A percentile compares a stretch with the other conserved stretches of the same genome.
Conservation (phyloP, 179 eudicot genomes). For the Spinacia oleracea region DNA sequence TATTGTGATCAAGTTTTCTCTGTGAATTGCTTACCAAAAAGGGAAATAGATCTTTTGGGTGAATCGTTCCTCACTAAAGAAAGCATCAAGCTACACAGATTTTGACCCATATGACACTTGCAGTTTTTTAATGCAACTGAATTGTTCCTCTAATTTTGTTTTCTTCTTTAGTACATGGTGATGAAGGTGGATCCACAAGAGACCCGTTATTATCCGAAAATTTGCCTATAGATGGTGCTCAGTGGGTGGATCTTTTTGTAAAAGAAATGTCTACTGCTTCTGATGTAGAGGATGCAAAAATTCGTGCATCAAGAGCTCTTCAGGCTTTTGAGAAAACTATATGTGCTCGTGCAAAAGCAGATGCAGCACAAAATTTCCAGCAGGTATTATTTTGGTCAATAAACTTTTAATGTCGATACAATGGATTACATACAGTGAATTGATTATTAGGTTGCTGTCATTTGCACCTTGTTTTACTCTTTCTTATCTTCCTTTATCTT, state of each 20-base stretch:
- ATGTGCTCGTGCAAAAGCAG: constrained; percentile 32
- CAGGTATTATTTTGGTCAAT: constrained; percentile 30
- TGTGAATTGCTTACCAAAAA: neutral
- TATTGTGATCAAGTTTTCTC: neutral
- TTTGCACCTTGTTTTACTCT: neutral
- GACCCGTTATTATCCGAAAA: constrained; percentile 26
- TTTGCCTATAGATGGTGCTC: constrained; percentile 35
- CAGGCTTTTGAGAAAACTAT: constrained; percentile 46
- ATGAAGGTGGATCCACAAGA: constrained; percentile 25
- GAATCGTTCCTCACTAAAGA: neutral
- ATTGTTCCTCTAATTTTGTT: neutral
- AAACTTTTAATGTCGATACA: neutral
- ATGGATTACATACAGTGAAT: too few relatives aligned
- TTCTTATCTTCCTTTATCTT: neutral
- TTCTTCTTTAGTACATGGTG: constrained; percentile 23
- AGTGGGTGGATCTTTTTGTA: constrained; percentile 57
- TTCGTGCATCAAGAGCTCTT: constrained; percentile 49
- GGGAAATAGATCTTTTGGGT: neutral
- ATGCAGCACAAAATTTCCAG: constrained; percentile 33
- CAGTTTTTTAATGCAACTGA: neutral
- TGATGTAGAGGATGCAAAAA: constrained; percentile 45
- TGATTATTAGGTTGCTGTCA: constrained; percentile 6
- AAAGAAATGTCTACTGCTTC: constrained; percentile 46
- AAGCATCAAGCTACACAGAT: neutral
- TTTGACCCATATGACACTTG: neutral